Base-by-base conservation (phyloP, 2,329 filamentous ascomycete genomes). In the Alternaria sp. region DNA sequence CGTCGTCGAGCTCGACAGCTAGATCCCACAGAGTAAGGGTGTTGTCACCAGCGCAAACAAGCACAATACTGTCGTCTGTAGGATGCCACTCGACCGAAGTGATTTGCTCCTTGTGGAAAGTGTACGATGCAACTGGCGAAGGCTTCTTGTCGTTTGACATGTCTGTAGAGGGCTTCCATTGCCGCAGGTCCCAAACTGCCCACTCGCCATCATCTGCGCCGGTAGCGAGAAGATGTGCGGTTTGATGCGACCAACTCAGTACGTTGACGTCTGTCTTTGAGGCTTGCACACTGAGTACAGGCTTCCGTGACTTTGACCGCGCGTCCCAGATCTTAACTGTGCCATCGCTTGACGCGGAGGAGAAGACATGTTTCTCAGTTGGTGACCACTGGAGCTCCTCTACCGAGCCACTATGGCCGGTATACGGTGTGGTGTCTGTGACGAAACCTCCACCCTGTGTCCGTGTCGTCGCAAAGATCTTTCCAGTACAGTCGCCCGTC, bases 351-450 rank as follows among this genome's bases (percentile, higher is more conserved):
- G 93, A 96, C 4, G 92, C 94, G 0, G 94, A 98, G 0, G 95
- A 92, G 75, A 99, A 99, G 28, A 98, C 95, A 63, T 93, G 94
- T 65, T 89, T 89, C 82, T 99, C 95, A 18, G 90, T 92, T 0
- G 95, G 95, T 53, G 92, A 97, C 95, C 95, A 99, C 80, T 98
- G 94, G 27, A 99, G 84, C 77, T 99, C 95, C 83, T 99, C 95
- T 16, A 99, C 89, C 53, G 92, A 94, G 74, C 89, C 88, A 9
- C 86, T 86, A 83, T 99, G 95, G 52, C 94, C 94, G 22, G 87
- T 87, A 81, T 96, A 97, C 1, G 94, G 85, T 44, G 91, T 87
- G 12, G 87, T 92, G 78, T 97, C 94, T 5, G 93, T 97, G 18
- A 92, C 90, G 86, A 93, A 98, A 64, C 92, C 91, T 54, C 94